Evolutionary conservation across 1,139 yeast species (phyloP).

Genomic region (Suzukiozyma palmioleophila): DNA sequence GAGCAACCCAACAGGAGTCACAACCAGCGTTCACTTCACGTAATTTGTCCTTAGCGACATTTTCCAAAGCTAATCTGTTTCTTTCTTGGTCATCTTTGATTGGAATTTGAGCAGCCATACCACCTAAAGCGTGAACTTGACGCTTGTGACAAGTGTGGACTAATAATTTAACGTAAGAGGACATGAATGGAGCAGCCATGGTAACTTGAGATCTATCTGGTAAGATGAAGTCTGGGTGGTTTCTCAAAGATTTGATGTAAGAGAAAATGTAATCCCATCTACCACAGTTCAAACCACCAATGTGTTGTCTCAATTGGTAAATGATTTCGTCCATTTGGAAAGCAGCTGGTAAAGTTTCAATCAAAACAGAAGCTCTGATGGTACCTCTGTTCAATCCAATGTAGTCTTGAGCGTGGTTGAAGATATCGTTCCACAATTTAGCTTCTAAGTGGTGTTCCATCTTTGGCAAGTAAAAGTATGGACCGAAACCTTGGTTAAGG

Average conservation of each 20-base stretch:
- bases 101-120: constrained; percentile 84
- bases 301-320: constrained; percentile 69
- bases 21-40: constrained; percentile 75
- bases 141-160: constrained; percentile 71
- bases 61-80: constrained; percentile 64
- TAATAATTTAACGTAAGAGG: constrained; percentile 61
- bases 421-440: constrained; percentile 73
- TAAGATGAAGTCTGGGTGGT: constrained; percentile 56
- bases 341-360: constrained; percentile 73
- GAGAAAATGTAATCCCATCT: constrained; percentile 82
- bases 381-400: constrained; percentile 65
- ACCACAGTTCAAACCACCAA: constrained; percentile 76
- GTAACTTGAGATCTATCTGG: constrained; percentile 75
- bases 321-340: constrained; percentile 82
- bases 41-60: constrained; percentile 67
- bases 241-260: constrained; percentile 63
- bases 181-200: constrained; percentile 74
- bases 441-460: constrained; percentile 81
- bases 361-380: constrained; percentile 72
- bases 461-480: constrained; percentile 75
- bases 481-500: constrained; percentile 61
- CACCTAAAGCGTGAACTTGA: constrained; percentile 79
- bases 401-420: constrained; percentile 66
- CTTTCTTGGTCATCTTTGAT: constrained; percentile 64
- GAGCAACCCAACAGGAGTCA: constrained; percentile 83